Conservation (phyloP, 1,139 yeast genomes). For the Magnusiomyces suaveolens region DNA sequence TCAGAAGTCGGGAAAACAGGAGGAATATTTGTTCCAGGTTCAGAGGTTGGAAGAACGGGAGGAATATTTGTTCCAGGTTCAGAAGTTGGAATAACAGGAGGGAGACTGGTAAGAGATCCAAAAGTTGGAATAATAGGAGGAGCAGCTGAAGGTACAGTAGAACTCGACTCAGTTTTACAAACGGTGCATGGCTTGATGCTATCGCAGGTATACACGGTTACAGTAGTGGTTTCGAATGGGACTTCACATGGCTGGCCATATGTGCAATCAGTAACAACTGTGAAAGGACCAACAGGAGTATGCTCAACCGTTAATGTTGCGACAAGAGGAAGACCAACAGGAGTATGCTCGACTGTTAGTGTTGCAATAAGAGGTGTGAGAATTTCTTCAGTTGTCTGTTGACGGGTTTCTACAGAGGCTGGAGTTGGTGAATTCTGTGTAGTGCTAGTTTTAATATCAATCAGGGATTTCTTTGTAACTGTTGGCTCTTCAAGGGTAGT, state of each 20-base stretch:
- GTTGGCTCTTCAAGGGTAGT: background rate
- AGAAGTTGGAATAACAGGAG: background rate
- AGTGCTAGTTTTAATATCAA: too few species aligned
- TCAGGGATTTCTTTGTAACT: background rate
- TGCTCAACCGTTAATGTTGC: background rate
- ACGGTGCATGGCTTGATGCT: background rate
- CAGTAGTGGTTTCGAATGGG: constrained; percentile 5
- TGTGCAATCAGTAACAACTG: background rate
- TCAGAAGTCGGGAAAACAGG: background rate
- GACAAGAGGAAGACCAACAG: background rate
- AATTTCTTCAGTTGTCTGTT: too few species aligned
- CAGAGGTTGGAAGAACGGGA: background rate
- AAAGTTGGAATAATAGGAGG: background rate
- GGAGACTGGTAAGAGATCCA: background rate
- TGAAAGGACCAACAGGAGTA: background rate
- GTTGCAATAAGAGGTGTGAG: background rate
- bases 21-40: background rate
- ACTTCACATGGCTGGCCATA: constrained; percentile 5
- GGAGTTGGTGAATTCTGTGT: too few species aligned
- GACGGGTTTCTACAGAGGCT: too few species aligned
- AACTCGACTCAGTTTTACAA: background rate
- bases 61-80: background rate
- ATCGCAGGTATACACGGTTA: constrained; percentile 1
- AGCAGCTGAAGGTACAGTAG: background rate
- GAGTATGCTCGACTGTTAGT: background rate